A percentile compares a stretch with the other conserved stretches of the same genome.
phyloP scores from a whole-genome alignment of 148 eudicot genomes.

The Mesembryanthemum crystallinum region DNA sequence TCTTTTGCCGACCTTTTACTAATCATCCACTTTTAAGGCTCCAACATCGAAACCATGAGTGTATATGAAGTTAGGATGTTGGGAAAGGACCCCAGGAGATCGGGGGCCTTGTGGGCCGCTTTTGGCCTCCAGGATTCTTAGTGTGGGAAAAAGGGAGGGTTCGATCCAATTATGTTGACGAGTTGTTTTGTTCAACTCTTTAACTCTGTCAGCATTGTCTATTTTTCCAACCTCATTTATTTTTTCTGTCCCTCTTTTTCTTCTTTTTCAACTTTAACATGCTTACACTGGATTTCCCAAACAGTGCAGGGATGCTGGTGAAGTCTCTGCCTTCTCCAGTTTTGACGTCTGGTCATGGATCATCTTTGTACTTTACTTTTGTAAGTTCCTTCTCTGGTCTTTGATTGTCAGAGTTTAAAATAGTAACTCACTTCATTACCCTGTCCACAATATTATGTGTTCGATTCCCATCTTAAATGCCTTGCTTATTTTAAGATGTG shows the following conservation, averaged over 20 bases:
- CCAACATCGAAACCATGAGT: no score
- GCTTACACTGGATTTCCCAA: background rate
- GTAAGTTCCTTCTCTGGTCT: conserved; percentile 39
- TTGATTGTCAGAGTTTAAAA: background rate
- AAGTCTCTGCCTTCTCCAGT: conserved; percentile 41
- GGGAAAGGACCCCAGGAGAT: no score
- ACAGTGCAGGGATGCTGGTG: conserved; percentile 58
- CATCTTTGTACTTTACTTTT: conserved; percentile 23
- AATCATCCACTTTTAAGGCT: no score
- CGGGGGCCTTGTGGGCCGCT: no score
- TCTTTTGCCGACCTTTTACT: no score
- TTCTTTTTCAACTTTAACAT: background rate
- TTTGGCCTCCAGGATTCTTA: no score
- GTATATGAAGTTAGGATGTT: no score
- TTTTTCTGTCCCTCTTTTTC: background rate
- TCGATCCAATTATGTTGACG: background rate
- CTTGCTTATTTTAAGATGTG: background rate
- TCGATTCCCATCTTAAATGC: background rate
- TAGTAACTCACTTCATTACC: background rate
- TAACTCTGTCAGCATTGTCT: background rate
- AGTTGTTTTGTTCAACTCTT: no score
- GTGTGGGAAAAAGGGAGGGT: no score
- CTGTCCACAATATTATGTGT: background rate
- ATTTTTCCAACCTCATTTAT: no score
- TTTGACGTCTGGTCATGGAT: conserved; percentile 32